Conservation (phyloP, 1,284 basidiomycete genomes). For the Lentinus polychrous region DNA sequence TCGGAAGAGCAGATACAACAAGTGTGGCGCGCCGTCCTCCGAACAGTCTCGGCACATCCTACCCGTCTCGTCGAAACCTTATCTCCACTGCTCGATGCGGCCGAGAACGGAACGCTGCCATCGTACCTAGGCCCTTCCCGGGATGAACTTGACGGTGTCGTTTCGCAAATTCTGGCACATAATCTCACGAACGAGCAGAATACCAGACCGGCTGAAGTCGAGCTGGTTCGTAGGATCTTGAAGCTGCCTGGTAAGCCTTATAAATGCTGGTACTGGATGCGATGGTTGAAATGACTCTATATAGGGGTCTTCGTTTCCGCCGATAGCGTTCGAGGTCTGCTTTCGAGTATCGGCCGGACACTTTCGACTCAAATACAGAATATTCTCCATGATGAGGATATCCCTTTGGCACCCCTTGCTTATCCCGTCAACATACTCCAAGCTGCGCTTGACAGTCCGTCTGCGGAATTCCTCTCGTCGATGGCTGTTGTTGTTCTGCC, state of each 20-base stretch:
- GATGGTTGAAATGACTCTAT: slow-evolving; percentile 8
- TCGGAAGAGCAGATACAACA: slow-evolving; percentile 25
- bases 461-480: slow-evolving; percentile 1
- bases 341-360: slow-evolving; percentile 29
- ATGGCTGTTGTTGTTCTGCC: slow-evolving; percentile 27
- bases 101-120: slow-evolving; percentile 29
- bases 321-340: slow-evolving; percentile 25
- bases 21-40: slow-evolving; percentile 41
- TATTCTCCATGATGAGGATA: slow-evolving; percentile 25
- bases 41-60: slow-evolving; percentile 23
- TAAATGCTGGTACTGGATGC: background rate
- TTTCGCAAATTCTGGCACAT: slow-evolving; percentile 26
- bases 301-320: slow-evolving; percentile 33
- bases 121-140: slow-evolving; percentile 31
- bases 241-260: slow-evolving; percentile 26
- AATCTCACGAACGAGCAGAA: slow-evolving; percentile 11
- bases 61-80: slow-evolving; percentile 23
- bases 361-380: slow-evolving; percentile 32
- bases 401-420: slow-evolving; percentile 10
- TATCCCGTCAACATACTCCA: slow-evolving; percentile 30
- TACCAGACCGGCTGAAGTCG: slow-evolving; percentile 16
- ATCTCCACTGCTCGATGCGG: slow-evolving; percentile 32
- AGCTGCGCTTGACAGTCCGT: slow-evolving; percentile 18
- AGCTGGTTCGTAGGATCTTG: slow-evolving; percentile 30
- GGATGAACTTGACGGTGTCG: slow-evolving; percentile 35